Evolutionary conservation across 2,329 filamentous ascomycete species (phyloP).

Genomic region (Aspergillus melleus): DNA sequence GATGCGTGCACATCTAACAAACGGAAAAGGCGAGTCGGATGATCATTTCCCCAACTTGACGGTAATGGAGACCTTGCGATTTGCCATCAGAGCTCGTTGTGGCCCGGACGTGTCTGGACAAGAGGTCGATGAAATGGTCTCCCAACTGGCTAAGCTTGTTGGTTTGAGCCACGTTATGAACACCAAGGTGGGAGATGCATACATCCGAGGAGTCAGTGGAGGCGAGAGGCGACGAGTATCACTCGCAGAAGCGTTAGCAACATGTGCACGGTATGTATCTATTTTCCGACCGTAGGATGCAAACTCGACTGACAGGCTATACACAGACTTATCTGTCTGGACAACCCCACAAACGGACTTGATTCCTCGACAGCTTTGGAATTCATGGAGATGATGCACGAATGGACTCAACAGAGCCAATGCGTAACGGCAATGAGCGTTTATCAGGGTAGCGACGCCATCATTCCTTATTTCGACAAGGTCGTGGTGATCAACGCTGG

Average conservation of each 20-base stretch:
- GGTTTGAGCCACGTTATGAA: constrained; percentile 51
- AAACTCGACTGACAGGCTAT: constrained; percentile 48
- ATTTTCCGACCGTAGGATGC: background rate
- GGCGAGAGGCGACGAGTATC: constrained; percentile 75
- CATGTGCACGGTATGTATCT: constrained; percentile 49
- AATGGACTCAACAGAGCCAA: constrained; percentile 72
- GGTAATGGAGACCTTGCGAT: constrained; percentile 78
- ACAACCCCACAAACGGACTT: constrained; percentile 53
- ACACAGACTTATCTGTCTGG: constrained; percentile 58
- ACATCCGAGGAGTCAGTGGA: constrained; percentile 75
- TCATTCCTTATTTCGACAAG: constrained; percentile 75
- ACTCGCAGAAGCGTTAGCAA: constrained; percentile 77
- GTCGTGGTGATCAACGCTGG: constrained; percentile 75
- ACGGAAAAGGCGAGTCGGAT: constrained; percentile 67
- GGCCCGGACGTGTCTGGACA: background rate
- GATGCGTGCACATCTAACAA: background rate
- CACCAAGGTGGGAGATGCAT: constrained; percentile 79
- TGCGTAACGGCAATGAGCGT: constrained; percentile 71
- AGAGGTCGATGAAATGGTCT: background rate
- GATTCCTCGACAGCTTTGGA: constrained; percentile 66
- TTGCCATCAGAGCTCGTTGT: constrained; percentile 51
- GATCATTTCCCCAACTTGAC: constrained; percentile 79
- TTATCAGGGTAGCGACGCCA: constrained; percentile 78
- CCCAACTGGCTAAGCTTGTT: background rate
- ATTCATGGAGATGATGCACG: constrained; percentile 65